Conservation (phyloP, 2,329 filamentous ascomycete species). For the Cladophialophora psammophila region DNA sequence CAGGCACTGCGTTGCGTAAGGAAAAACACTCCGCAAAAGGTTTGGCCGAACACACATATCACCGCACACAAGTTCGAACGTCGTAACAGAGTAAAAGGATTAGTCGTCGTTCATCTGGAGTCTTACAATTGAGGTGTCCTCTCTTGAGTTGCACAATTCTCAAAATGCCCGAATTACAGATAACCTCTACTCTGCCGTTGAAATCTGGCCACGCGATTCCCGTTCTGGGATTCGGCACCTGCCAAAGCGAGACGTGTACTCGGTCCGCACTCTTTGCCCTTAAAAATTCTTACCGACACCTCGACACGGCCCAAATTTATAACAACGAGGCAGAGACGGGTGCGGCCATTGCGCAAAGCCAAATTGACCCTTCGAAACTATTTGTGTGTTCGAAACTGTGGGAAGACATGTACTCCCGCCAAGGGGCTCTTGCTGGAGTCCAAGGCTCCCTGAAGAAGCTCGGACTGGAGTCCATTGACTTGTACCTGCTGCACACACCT, state of each 20-base stretch:
- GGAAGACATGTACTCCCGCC: constrained; percentile 72
- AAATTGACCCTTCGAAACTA: constrained; percentile 64
- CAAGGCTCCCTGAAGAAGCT: constrained; percentile 52
- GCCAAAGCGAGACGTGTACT: constrained; percentile 62
- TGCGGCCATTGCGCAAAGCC: constrained; percentile 64
- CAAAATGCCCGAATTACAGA: constrained; percentile 51
- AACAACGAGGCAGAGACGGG: constrained; percentile 73
- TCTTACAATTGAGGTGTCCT: no score
- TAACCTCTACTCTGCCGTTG: constrained; percentile 50
- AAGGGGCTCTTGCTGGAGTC: constrained; percentile 67
- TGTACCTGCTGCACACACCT: constrained; percentile 70
- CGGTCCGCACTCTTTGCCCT: constrained; percentile 65
- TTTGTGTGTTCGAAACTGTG: constrained; percentile 83
- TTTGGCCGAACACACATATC: no score
- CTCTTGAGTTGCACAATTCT: not conserved
- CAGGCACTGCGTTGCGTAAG: no score
- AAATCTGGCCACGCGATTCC: constrained; percentile 64
- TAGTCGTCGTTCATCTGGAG: no score
- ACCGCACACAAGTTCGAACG: no score
- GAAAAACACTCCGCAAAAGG: no score
- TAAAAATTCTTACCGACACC: constrained; percentile 50
- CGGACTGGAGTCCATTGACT: constrained; percentile 55
- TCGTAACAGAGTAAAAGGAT: no score
- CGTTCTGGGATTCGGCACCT: constrained; percentile 74
- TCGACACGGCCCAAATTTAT: constrained; percentile 71